Percentiles rank a stretch among this genome's conserved stretches.
phyloP scores from a whole-genome alignment of 2,329 filamentous ascomycete genomes.

The Talaromyces pinophilus region DNA sequence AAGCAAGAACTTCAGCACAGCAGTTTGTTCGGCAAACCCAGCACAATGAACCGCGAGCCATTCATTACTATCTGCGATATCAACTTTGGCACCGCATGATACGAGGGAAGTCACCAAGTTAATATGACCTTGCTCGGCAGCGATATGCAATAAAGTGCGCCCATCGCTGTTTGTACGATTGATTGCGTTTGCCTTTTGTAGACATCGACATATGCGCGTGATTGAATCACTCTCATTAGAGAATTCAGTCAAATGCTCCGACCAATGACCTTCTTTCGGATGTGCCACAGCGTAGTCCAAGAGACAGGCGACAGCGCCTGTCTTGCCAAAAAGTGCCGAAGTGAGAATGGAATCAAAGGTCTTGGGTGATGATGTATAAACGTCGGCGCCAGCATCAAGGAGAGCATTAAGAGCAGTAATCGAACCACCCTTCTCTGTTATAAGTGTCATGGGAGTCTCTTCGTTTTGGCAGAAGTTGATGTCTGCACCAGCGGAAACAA shows the following conservation, averaged over 20 bases:
- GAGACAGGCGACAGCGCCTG: neutral
- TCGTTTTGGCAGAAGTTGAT: neutral
- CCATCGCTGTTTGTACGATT: neutral
- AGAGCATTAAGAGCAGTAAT: neutral
- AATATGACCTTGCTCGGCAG: neutral
- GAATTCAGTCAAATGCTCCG: neutral
- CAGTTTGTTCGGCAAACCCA: neutral
- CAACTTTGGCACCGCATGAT: neutral
- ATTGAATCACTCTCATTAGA: neutral
- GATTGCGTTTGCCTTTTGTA: neutral
- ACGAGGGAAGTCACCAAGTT: neutral
- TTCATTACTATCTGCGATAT: neutral
- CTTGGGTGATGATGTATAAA: neutral
- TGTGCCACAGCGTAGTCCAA: neutral
- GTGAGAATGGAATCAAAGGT: neutral
- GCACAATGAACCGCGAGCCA: neutral
- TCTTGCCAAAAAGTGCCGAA: neutral
- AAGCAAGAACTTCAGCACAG: constrained; percentile 1
- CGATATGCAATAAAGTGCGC: neutral
- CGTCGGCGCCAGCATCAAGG: neutral
- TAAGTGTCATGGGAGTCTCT: neutral
- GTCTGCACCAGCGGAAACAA: neutral
- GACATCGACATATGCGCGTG: neutral
- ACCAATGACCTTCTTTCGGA: neutral
- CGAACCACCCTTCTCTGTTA: neutral